phyloP scores from a whole-genome alignment of 371 early-diverging fungal species.

The Mortierella sp. region DNA sequence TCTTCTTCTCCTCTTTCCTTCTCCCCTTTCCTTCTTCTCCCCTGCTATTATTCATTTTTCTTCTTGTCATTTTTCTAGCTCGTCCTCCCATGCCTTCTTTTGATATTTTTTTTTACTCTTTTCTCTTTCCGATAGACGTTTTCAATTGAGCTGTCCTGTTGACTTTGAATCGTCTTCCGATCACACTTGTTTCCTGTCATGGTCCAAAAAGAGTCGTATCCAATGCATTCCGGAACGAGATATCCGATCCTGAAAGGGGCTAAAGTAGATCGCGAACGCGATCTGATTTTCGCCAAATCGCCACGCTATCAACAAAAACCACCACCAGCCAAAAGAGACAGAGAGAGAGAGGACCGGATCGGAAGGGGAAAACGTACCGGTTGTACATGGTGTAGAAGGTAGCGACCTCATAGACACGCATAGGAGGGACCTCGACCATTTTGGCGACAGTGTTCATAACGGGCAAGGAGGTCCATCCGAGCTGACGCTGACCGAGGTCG shows the following conservation, averaged over 20 bases:
- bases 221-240: background rate
- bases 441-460: conserved; percentile 98
- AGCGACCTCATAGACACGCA: conserved; percentile 99
- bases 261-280: background rate
- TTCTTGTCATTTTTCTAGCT: too few species aligned
- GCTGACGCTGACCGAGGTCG: conserved; percentile 96
- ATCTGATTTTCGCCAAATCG: background rate
- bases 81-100: too few species aligned
- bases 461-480: conserved; percentile 92
- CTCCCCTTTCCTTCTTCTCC: too few species aligned
- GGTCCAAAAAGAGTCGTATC: background rate
- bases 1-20: too few species aligned
- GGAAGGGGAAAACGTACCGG: conserved; percentile 67
- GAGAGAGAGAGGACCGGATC: background rate
- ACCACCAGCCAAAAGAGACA: background rate
- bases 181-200: background rate
- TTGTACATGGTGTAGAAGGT: conserved; percentile 99
- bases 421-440: conserved; percentile 95
- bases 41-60: too few species aligned
- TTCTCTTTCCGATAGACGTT: background rate
- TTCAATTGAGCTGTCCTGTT: background rate
- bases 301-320: background rate
- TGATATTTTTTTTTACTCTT: too few species aligned
- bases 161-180: background rate
- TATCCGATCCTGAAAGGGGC: conserved; percentile 4